phyloP scores from a whole-genome alignment of 1,284 basidiomycete genomes.

The Pseudomicrostroma phylloplanum region DNA sequence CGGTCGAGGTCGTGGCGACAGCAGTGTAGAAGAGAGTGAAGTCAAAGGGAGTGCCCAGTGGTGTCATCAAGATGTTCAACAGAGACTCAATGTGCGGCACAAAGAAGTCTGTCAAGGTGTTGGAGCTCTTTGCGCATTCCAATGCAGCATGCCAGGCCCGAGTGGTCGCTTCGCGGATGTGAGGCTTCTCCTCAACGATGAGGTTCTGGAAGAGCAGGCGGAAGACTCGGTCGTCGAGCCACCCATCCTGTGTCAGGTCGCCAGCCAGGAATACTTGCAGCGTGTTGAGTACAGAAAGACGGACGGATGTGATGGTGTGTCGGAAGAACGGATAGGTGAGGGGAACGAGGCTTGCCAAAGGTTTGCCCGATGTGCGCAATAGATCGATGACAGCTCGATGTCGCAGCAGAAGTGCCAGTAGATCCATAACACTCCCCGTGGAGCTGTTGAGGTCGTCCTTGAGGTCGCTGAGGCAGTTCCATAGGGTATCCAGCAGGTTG shows the following conservation, averaged over 20 bases:
- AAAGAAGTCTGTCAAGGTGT: conserved; percentile 13
- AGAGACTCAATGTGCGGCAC: conserved; percentile 47
- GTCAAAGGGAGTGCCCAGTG: conserved; percentile 76
- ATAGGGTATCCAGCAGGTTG: conserved; percentile 73
- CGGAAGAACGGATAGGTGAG: conserved; percentile 94
- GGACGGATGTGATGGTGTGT: conserved; percentile 89
- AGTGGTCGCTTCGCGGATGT: conserved; percentile 76
- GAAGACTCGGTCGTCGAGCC: conserved; percentile 73
- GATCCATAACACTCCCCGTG: conserved; percentile 93
- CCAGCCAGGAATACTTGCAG: conserved; percentile 78
- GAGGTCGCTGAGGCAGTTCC: conserved; percentile 84
- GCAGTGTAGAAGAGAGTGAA: conserved; percentile 61
- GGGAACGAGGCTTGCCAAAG: conserved; percentile 69
- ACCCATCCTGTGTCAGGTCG: conserved; percentile 67
- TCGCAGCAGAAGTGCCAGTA: conserved; percentile 51
- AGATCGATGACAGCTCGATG: conserved; percentile 4
- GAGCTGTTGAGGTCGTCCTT: conserved; percentile 96
- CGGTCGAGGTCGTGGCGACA: conserved; percentile 49
- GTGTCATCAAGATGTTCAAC: conserved; percentile 77
- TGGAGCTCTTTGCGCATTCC: conserved; percentile 22
- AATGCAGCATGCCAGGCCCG: conserved; percentile 71
- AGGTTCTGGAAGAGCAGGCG: conserved; percentile 90
- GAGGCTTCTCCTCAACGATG: conserved; percentile 78
- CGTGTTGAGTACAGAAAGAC: conserved; percentile 85
- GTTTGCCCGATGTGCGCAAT: neutral